Evolutionary conservation across 2,329 filamentous ascomycete genomes (phyloP).

Genomic region (Diaporthe sp.): DNA sequence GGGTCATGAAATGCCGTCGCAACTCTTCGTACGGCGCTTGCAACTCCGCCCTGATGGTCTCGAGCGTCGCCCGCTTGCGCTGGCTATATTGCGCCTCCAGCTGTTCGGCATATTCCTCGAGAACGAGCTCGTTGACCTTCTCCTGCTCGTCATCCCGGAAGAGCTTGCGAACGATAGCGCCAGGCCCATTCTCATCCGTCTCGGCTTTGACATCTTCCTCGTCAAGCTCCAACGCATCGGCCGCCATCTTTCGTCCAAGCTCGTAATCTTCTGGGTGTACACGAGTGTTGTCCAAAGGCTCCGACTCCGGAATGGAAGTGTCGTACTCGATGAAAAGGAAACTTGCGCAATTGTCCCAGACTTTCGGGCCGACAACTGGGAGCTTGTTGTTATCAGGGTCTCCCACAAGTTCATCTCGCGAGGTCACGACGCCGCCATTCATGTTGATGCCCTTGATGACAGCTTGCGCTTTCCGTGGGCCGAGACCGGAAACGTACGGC

Average conservation of each 20-base stretch:
- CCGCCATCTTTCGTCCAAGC: conserved; percentile 97
- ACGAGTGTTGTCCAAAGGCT: conserved; percentile 96
- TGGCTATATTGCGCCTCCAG: conserved; percentile 93
- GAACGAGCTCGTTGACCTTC: conserved; percentile 93
- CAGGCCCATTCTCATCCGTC: conserved; percentile 88
- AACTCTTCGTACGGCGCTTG: conserved; percentile 95
- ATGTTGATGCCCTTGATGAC: conserved; percentile 91
- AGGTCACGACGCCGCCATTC: conserved; percentile 88
- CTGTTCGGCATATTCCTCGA: conserved; percentile 98
- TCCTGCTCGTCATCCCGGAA: conserved; percentile 95
- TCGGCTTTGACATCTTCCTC: conserved; percentile 98
- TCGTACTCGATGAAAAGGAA: conserved; percentile 94
- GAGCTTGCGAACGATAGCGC: conserved; percentile 93
- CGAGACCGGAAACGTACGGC: conserved; percentile 91
- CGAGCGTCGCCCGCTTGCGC: conserved; percentile 93
- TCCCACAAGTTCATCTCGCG: conserved; percentile 88
- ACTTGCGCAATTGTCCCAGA: conserved; percentile 97
- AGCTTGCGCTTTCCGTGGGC: conserved; percentile 89
- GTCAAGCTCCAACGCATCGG: conserved; percentile 94
- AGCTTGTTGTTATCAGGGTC: conserved; percentile 83
- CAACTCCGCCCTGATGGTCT: conserved; percentile 94
- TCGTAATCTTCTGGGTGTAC: conserved; percentile 99
- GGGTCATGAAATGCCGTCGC: conserved; percentile 79
- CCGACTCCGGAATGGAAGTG: conserved; percentile 81
- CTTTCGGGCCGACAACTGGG: conserved; percentile 86